phyloP scores from a whole-genome alignment of 2,329 filamentous ascomycete genomes.

The Fusarium floridanum region DNA sequence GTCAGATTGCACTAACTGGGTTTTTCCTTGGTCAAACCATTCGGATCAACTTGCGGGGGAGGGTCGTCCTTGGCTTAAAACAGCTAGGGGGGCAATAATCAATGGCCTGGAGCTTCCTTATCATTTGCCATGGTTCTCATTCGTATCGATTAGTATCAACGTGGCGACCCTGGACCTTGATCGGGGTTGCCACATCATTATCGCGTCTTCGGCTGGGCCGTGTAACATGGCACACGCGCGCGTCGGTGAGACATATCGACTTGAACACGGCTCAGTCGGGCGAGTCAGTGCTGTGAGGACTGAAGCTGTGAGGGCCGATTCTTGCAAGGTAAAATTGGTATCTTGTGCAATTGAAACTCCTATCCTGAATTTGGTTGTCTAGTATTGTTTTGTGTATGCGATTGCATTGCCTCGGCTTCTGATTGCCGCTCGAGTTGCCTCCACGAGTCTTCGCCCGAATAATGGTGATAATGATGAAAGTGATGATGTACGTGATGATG shows the following conservation, averaged over 20 bases:
- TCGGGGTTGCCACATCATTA: background rate
- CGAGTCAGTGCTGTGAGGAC: background rate
- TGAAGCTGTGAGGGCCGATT: background rate
- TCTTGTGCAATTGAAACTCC: background rate
- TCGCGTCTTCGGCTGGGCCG: background rate
- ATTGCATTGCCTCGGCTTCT: slow-evolving; percentile 35
- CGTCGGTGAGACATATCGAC: background rate
- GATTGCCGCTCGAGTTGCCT: slow-evolving; percentile 35
- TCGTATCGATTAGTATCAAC: background rate
- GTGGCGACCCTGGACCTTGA: background rate
- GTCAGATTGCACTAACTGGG: background rate
- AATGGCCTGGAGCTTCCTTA: background rate
- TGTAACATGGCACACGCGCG: background rate
- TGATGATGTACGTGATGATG: slow-evolving; percentile 40
- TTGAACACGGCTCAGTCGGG: background rate
- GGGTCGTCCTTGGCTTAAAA: background rate
- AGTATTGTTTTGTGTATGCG: slow-evolving; percentile 22
- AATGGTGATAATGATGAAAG: slow-evolving; percentile 41
- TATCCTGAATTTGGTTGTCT: slow-evolving; percentile 26
- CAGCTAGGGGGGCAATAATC: background rate
- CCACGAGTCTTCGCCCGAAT: slow-evolving; percentile 29
- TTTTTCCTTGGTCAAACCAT: background rate
- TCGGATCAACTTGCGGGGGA: background rate
- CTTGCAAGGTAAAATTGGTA: background rate
- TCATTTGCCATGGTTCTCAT: background rate